Evolutionary conservation across 2,329 filamentous ascomycete species (phyloP).

Genomic region (Septoria linicola): DNA sequence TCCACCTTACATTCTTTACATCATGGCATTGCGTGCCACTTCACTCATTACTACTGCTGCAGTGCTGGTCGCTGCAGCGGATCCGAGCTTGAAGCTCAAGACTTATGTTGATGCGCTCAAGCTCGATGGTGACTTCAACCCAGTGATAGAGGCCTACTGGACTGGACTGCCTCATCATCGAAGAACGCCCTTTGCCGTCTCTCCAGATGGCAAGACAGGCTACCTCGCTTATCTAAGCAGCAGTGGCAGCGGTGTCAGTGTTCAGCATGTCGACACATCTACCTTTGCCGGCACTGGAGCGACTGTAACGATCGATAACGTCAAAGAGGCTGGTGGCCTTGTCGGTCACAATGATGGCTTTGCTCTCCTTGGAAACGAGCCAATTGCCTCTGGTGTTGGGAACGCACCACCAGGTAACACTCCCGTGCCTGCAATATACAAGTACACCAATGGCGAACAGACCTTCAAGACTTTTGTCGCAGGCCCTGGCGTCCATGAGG

Average conservation of each 20-base stretch:
- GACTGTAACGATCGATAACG: constrained; percentile 53
- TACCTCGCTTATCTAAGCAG: constrained; percentile 62
- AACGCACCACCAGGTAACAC: constrained; percentile 50
- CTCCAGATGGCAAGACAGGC: constrained; percentile 58
- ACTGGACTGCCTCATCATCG: constrained; percentile 61
- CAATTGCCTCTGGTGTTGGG: constrained; percentile 51
- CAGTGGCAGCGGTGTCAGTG: constrained; percentile 56
- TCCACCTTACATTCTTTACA: constrained; percentile 14
- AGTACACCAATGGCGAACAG: constrained; percentile 56
- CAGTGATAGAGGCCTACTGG: constrained; percentile 61
- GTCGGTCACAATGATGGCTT: constrained; percentile 64
- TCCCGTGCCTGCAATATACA: constrained; percentile 59
- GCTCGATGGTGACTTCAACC: constrained; percentile 55
- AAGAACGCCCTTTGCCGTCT: constrained; percentile 62
- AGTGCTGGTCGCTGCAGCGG: constrained; percentile 37
- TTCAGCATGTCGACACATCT: constrained; percentile 56
- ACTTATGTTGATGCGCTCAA: constrained; percentile 47
- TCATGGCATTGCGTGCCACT: constrained; percentile 21
- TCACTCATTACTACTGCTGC: constrained; percentile 30
- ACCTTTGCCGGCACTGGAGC: constrained; percentile 57
- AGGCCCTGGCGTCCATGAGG: constrained; percentile 54
- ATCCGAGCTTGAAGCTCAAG: constrained; percentile 45
- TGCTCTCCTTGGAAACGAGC: constrained; percentile 61
- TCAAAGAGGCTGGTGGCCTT: constrained; percentile 60
- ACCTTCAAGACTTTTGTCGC: constrained; percentile 61